Percentiles rank a stretch among this genome's conserved stretches.
phyloP scores from a whole-genome alignment of 345 rosid genomes.

The Rhodomyrtus tomentosa region DNA sequence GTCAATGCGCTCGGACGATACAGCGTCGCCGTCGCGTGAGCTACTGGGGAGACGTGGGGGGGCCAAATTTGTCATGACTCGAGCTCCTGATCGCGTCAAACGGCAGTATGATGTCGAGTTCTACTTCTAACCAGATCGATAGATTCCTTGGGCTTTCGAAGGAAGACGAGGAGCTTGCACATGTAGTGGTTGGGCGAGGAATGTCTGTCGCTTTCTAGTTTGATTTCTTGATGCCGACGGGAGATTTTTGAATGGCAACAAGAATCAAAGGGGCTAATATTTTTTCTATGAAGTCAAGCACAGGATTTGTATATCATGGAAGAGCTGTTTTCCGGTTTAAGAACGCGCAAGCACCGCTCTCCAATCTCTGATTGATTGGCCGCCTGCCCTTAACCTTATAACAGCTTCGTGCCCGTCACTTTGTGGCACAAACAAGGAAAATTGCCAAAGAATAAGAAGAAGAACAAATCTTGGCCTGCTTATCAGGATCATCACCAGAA shows the following conservation, averaged over 20 bases:
- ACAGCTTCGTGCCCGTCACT: not conserved
- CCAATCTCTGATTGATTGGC: not conserved
- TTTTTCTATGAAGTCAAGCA: not conserved
- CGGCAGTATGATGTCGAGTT: not conserved
- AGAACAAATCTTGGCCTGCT: not conserved
- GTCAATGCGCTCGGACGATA: not conserved
- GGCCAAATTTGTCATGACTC: no score
- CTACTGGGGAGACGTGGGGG: not conserved
- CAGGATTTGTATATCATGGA: not conserved
- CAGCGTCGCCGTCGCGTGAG: not conserved
- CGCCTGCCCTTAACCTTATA: not conserved
- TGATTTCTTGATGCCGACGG: not conserved
- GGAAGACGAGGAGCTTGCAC: no score
- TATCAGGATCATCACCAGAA: not conserved
- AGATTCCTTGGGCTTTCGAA: not conserved
- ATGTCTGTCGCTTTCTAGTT: not conserved
- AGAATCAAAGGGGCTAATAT: not conserved
- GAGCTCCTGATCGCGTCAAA: not conserved
- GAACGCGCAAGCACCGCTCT: not conserved
- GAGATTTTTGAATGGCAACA: not conserved
- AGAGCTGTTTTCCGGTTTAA: not conserved
- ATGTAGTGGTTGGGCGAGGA: not conserved
- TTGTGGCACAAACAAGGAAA: no score
- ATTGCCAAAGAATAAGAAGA: not conserved
- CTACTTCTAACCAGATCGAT: not conserved